Evolutionary conservation across 495 filamentous ascomycete genomes (phyloP), one percentile per base, ranked within the genome.

Genomic region (Zalerion maritima): DNA sequence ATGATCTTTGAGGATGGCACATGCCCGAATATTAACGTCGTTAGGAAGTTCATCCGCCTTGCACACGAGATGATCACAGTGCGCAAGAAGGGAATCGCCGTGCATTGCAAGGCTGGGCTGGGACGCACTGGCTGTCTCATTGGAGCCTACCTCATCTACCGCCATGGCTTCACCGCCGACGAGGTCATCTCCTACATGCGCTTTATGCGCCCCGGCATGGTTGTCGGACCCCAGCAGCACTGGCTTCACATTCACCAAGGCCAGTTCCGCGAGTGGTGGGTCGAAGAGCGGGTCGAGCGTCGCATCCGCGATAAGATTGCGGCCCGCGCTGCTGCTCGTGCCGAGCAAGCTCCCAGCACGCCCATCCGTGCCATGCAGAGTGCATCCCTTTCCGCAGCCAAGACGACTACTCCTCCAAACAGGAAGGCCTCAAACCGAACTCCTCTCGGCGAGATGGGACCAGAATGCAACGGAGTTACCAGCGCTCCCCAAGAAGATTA

Each of bases 1-100:
- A 96, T 99, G 91, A 94, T 96, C 38, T 99, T 99, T 43, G 89
- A 94, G 41, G 89, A 99, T 45, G 89, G 89, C 14, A 99, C 89
- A 5, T 96, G 91, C 54, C 89, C 89, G 10, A 72, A 82, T 3
- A 55, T 99, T 11, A 68, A 69, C 8, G 71, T 86, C 13, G 89
- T 99, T 6, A 69, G 78, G 18, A 81, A 81, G 38, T 99, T 96
- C 48, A 91, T 99, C 43, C 84, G 79, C 45, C 68, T 96, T 39
- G 84, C 91, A 0, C 89, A 96, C 47, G 77, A 91, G 31, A 93
- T 78, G 52, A 99, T 99, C 42, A 86, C 72, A 2, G 64, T 81
- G 20, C 78, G 79, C 52, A 76, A 81, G 44, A 79, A 78, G 57
- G 75, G 76, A 13, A 93, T 99, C 31, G 89, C 91, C 0, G 89